These are phyloP conservation scores for Diaporthe citriasiana DNA, from an alignment of 2,329 filamentous ascomycete species.

Conservation along the genomic window DNA sequence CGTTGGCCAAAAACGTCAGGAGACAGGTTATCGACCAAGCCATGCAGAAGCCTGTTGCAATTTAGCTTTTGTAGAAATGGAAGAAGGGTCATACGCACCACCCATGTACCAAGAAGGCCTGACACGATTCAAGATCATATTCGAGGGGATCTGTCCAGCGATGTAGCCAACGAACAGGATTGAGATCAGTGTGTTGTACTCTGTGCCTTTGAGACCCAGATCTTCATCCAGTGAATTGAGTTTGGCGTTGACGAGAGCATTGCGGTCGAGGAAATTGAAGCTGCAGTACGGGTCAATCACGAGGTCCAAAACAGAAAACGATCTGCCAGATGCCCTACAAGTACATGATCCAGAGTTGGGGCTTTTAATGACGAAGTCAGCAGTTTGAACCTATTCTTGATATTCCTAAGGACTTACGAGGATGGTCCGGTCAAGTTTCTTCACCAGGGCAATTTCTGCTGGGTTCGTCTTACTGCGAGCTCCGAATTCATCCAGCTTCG, in stretches of 20 bases:
- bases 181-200: constrained; percentile 26
- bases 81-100: not conserved
- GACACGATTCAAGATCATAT: constrained; percentile 57
- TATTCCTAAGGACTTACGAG: constrained; percentile 47
- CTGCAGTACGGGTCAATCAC: not conserved
- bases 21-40: constrained; percentile 48
- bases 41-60: constrained; percentile 49
- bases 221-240: constrained; percentile 48
- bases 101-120: constrained; percentile 49
- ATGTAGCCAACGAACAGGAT: constrained; percentile 53
- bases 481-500: constrained; percentile 42
- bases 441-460: constrained; percentile 54
- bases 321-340: not conserved
- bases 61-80: not conserved
- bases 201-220: constrained; percentile 9
- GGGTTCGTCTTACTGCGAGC: constrained; percentile 52
- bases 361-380: not conserved
- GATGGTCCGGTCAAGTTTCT: constrained; percentile 55
- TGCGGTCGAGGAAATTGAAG: constrained; percentile 58
- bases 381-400: too few relatives aligned
- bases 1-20: not conserved
- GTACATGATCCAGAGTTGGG: constrained; percentile 21
- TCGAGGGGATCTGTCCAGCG: constrained; percentile 61
- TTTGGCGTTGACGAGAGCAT: constrained; percentile 70
- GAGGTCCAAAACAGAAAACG: too few relatives aligned